Base-by-base conservation (phyloP, 2,329 filamentous ascomycete species). In the Talaromyces amestolkiae region DNA sequence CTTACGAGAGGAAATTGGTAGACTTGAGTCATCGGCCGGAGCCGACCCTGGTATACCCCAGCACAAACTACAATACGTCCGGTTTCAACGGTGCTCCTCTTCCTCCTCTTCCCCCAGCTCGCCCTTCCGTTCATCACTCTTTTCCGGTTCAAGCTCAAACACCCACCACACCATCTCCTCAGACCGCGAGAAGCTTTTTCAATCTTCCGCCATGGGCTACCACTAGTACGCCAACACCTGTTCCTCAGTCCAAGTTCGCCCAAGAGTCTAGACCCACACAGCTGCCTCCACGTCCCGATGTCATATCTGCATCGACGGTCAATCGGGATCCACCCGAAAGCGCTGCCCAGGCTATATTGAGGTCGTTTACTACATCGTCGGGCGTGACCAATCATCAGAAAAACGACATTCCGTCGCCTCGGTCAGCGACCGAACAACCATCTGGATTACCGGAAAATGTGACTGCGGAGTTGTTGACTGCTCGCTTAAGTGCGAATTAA, bases 1-100 rank as follows among this genome's bases (percentile, higher is more conserved):
- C 74, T 1, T 79, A 74, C 63, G 61, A 68, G n/a, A 68, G 65
- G 49, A 69, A 70, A 61, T 63, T 75, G 33, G 47, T 58, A 10
- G 61, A 47, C 49, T 37, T 39, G 13, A 39, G 15, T 45, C 56
- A 15, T 11, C 7, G 37, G 56, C 56, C 56, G 37, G 56, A 59
- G 15, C 56, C 56, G 56, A 59, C 56, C 6, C 15, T 22, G 27
- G 49, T 53, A 10, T 58, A 63, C 33, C 51, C 39, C 31, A 47
- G 27, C 27, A 49, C 51, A 47, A 63, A 63, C 41, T 39, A 45
- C 19, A 43, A 27, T 45, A 45, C 56, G 15, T 43, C 27, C 31
- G 6, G 15, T 31, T 19, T 39, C 31, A 22, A 24, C 37, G 39
- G 37, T 19, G 39, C 22, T 19, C 22, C 37, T 59, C 56, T 19